Evolutionary conservation across 805 yeast species (phyloP).

Genomic region (Candida sakaeoensis): DNA sequence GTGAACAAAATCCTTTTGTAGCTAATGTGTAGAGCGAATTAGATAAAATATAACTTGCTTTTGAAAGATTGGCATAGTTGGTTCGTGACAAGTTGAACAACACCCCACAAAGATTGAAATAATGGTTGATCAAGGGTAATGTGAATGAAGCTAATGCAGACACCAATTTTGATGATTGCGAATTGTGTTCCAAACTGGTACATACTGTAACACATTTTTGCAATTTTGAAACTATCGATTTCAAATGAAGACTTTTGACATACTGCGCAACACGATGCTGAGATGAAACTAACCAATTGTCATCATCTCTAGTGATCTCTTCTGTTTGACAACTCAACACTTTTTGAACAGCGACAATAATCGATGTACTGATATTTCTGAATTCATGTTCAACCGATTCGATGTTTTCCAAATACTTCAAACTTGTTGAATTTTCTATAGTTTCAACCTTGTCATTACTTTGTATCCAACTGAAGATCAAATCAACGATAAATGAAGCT

Average conservation of each 20-base stretch:
- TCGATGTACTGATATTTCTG: conserved; percentile 51
- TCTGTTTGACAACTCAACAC: conserved; percentile 36
- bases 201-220: conserved; percentile 31
- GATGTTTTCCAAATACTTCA: conserved; percentile 15
- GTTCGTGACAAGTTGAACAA: conserved; percentile 43
- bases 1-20: conserved; percentile 87
- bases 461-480: conserved; percentile 46
- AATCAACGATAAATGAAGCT: conserved; percentile 46
- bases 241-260: conserved; percentile 41
- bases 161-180: conserved; percentile 32
- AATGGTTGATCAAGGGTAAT: conserved; percentile 61
- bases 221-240: conserved; percentile 33
- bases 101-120: conserved; percentile 43
- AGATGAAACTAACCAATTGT: conserved; percentile 60
- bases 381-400: conserved; percentile 45
- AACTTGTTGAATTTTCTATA: conserved; percentile 23
- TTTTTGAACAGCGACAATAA: conserved; percentile 68
- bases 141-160: conserved; percentile 53
- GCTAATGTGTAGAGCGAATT: conserved; percentile 58
- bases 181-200: conserved; percentile 33
- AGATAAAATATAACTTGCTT: conserved; percentile 59
- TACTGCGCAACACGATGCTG: conserved; percentile 43
- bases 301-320: conserved; percentile 41
- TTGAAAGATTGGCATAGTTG: conserved; percentile 53
- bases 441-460: conserved; percentile 14